Base-by-base conservation (phyloP, 1,284 basidiomycete genomes). In the Ceratobasidium sp. region DNA sequence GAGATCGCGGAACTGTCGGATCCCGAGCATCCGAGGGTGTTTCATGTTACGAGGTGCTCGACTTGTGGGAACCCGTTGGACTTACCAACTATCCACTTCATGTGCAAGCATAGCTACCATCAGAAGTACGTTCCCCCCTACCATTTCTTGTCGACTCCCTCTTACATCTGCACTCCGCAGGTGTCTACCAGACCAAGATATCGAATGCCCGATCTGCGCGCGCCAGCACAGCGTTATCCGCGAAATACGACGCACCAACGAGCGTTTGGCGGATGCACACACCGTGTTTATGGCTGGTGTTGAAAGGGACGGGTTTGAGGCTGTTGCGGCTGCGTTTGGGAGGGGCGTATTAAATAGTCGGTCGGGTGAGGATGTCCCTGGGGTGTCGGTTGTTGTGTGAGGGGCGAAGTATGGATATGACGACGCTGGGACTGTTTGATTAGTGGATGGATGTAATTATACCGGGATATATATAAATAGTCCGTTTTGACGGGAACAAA, bases 71-170 rank as follows among this genome's bases (percentile, higher is more conserved):
- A 91, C 0, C 93, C 94, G 79, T 89, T 99, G 75, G 96, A 98
- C 81, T 87, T 98, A 22, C 97, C 97, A 0, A 93, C 90, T 75
- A 88, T 99, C 3, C 97, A 99, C 83, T 99, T 99, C 80, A 98
- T 99, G 97, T 99, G 97, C 84, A 92, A 93, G 80, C 97, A 99
- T 82, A 96, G 93, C 76, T 99, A 95, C 84, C 98, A 99, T 81
- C 95, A 97, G 82, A 86, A 95, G 93, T 94, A 66, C 24, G 84
- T 84, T 1, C 54, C 31, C 33, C n/a, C 17, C 48, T 4, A 41
- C 6, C 31, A 50, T 41, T 69, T 64, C 59, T n/a, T 22, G n/a
- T 33, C 22, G 24, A 53, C 19, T 41, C 24, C 27, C n/a, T 47
- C 9, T 64, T 67, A 41, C 72, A 60, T 47, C 51, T 51, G 36